Evolutionary conservation across 305 asterid genomes (phyloP), one percentile per base, ranked within the genome.

Genomic region (Euphrasia arctica): DNA sequence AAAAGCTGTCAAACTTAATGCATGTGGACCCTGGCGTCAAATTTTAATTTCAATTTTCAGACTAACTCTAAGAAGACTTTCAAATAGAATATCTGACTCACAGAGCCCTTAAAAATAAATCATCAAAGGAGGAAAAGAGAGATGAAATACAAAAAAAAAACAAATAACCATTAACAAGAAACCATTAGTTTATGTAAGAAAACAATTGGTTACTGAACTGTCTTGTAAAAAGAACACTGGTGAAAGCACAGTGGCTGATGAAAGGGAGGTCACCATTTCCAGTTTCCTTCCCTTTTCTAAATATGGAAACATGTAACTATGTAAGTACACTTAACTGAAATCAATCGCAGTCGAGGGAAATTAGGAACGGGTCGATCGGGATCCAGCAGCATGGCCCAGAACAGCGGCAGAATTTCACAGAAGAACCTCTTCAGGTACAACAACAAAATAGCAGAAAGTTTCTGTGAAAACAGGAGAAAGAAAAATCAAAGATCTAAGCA

Each of bases 361-460:
- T 74, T 77, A 62, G 74, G 75, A 66, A 79, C 85, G 58, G 90
- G 92, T 71, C 90, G 77, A 62, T 89, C 93, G 36, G 89, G 83
- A 77, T 86, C 75, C 82, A 89, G 31, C 87, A 89, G 22, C 22
- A 18, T 18, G 22, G 22, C 22, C 22, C 22, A 18, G 22, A 18
- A 18, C 22, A 18, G 22, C 22, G 22, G 22, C 22, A 18, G 27
- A 25, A 25, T 70, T 66, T 81, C 89, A 52, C 67, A 64, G 67
- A 76, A 71, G 79, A 81, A 58, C 73, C 96, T 81, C 87, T 77
- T 83, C 11, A 82, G 36, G 76, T 63, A 84, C 58, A 83, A 84
- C 58, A 84, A 68, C 45, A 90, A 90, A 48, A 74, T 36, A 65
- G 83, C 82, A 68, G 76, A 66, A 72, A 83, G 15, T 78, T 76